Conservation (phyloP, 73 alveolate genomes). For the Paramecium primaurelia region DNA sequence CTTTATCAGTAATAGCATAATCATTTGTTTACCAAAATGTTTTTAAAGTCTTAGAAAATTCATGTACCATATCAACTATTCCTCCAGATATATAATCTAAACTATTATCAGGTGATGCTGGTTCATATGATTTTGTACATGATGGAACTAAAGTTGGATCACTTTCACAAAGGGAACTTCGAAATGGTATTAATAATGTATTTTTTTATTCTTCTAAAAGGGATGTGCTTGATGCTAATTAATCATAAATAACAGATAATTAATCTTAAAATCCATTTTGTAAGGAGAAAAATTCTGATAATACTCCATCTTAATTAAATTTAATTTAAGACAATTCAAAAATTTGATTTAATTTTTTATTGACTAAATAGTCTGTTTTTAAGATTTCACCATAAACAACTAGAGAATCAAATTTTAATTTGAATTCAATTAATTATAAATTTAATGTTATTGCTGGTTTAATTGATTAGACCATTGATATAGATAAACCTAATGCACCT, state of each 20-base stretch:
- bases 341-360: neutral
- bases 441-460: constrained; percentile 42
- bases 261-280: neutral
- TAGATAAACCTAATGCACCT: constrained; percentile 21
- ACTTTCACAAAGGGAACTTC: neutral
- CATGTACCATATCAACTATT: constrained; percentile 17
- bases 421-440: constrained; percentile 23
- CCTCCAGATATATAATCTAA: neutral
- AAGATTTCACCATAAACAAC: neutral
- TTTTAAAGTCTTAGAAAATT: constrained; percentile 11
- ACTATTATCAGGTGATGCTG: neutral
- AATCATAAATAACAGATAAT: neutral
- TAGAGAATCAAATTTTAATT: constrained; percentile 26
- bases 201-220: neutral
- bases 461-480: neutral
- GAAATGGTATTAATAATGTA: neutral
- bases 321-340: neutral
- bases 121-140: neutral
- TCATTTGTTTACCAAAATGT: neutral
- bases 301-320: neutral
- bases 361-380: neutral
- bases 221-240: neutral
- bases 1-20: neutral
- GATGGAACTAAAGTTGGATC: neutral
- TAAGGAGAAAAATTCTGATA: neutral